phyloP scores from a whole-genome alignment of 257 asterid genomes.

The Nicotiana otophora region DNA sequence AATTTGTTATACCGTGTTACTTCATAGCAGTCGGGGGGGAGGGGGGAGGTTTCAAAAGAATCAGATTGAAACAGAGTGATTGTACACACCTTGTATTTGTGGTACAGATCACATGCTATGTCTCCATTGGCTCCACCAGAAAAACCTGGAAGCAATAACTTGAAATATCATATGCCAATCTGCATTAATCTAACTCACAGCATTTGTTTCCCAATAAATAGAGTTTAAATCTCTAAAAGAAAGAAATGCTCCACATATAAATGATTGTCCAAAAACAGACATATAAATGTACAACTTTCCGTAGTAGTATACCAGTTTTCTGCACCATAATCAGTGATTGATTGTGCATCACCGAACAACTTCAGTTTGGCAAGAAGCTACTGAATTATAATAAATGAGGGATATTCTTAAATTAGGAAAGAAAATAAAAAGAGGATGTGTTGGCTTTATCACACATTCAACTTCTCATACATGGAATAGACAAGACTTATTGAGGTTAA shows the following conservation, averaged over 20 bases:
- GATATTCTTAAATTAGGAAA: too few relatives aligned
- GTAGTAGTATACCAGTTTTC: neutral
- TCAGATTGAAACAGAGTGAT: neutral
- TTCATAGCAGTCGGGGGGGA: neutral
- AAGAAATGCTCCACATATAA: neutral
- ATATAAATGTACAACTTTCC: neutral
- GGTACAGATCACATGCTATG: conserved; percentile 44
- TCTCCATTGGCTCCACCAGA: conserved; percentile 35
- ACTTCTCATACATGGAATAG: too few relatives aligned
- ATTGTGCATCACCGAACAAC: neutral
- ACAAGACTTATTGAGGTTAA: too few relatives aligned
- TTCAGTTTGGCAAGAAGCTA: too few relatives aligned
- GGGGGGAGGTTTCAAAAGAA: neutral
- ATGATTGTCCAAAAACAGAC: neutral
- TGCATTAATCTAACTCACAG: neutral
- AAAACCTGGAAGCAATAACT: conserved; percentile 24
- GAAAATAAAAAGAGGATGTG: too few relatives aligned
- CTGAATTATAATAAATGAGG: too few relatives aligned
- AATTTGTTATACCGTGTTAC: neutral
- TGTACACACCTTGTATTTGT: conserved; percentile 41
- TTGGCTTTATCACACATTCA: too few relatives aligned
- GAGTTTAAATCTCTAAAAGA: neutral
- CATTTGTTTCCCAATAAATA: neutral
- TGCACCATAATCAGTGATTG: neutral
- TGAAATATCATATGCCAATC: neutral